Evolutionary conservation across 768 basidiomycete species (phyloP).

Genomic region (Lactarius vividus): DNA sequence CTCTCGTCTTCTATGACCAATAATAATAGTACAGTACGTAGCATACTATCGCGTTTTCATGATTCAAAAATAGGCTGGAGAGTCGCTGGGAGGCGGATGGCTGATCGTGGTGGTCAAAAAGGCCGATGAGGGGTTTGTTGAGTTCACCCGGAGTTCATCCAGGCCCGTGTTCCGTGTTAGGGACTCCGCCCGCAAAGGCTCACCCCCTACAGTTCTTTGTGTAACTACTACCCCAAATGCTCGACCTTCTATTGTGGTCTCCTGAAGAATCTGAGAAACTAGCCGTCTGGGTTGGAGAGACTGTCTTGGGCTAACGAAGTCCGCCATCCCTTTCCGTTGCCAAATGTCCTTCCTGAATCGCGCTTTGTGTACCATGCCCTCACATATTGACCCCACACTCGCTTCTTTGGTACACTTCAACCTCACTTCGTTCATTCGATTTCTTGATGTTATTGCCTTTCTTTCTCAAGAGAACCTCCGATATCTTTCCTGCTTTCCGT

Average conservation of each 20-base stretch:
- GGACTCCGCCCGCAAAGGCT: too few relatives aligned
- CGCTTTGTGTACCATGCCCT: not conserved
- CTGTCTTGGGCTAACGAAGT: not conserved
- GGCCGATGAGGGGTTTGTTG: too few relatives aligned
- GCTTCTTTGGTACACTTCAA: not conserved
- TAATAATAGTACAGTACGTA: not conserved
- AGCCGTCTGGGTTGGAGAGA: not conserved
- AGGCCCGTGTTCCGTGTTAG: too few relatives aligned
- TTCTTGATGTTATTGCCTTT: not conserved
- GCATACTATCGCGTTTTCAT: not conserved
- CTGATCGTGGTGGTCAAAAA: too few relatives aligned
- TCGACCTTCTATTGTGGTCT: not conserved
- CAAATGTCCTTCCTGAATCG: not conserved
- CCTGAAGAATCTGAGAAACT: not conserved
- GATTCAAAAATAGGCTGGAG: too few relatives aligned
- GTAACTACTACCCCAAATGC: not conserved
- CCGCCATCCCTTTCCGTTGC: not conserved
- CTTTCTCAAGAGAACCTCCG: not conserved
- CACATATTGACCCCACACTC: not conserved
- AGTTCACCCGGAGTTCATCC: too few relatives aligned
- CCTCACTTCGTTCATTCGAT: not conserved
- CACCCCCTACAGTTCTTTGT: too few relatives aligned
- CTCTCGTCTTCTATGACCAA: slow-evolving; percentile 61
- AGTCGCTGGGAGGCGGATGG: too few relatives aligned
- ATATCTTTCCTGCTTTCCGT: not conserved